These are phyloP conservation scores for Botrytis deweyae DNA, from an alignment of 2,329 filamentous ascomycete genomes.

Conservation along the genomic window DNA sequence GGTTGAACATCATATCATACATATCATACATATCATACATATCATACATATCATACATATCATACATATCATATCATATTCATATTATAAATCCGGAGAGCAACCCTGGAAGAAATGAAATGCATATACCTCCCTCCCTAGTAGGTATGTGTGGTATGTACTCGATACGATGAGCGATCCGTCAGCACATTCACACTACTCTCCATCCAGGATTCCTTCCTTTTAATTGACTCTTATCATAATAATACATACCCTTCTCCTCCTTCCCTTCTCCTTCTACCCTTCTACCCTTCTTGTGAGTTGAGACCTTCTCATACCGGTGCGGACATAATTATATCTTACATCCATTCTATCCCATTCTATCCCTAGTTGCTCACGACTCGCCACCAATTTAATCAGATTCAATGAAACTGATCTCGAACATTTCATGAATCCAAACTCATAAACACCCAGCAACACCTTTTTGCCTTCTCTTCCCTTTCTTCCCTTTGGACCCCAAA, in stretches of 20 bases:
- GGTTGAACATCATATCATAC: not conserved
- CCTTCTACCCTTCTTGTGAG: not conserved
- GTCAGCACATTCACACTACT: slow-evolving; percentile 1
- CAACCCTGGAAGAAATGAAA: not conserved
- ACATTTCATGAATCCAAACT: slow-evolving; percentile 17
- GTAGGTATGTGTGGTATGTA: not conserved
- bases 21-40: too few relatives aligned
- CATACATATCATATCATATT: too few relatives aligned
- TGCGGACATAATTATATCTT: not conserved
- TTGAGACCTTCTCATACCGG: not conserved
- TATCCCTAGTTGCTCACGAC: not conserved
- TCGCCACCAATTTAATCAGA: slow-evolving; percentile 6
- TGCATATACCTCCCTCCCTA: not conserved
- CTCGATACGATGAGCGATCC: not conserved
- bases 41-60: too few relatives aligned
- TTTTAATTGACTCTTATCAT: not conserved
- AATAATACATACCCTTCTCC: not conserved
- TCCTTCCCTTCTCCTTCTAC: too few relatives aligned
- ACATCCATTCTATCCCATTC: not conserved
- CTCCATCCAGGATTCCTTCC: not conserved
- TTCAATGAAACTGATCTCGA: slow-evolving; percentile 4
- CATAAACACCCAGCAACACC: not conserved
- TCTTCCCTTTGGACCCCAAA: not conserved
- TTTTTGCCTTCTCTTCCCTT: not conserved
- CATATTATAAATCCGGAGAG: not conserved